phyloP scores from a whole-genome alignment of 202 grass and related monocot species.

The Sporobolus alterniflorus region DNA sequence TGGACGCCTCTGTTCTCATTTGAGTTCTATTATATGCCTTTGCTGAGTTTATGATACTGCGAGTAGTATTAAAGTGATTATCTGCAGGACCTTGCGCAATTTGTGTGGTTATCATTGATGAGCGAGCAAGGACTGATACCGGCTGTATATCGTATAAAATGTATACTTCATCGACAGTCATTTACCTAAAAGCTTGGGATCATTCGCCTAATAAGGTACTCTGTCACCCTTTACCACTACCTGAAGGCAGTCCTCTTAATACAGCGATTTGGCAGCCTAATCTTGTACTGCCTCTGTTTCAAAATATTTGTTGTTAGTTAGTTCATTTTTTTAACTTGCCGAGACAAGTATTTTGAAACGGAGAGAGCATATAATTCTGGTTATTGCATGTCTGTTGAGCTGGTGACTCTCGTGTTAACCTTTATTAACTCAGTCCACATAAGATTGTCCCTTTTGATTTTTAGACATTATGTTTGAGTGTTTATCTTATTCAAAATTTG shows the following conservation, averaged over 20 bases:
- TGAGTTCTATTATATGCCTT: neutral
- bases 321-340: too few species aligned
- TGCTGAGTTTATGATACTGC: neutral
- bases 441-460: too few species aligned
- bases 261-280: conserved; percentile 45
- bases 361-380: too few species aligned
- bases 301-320: too few species aligned
- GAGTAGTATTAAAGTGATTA: neutral
- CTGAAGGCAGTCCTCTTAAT: conserved; percentile 9
- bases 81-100: neutral
- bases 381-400: conserved; percentile 3
- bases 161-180: conserved; percentile 24
- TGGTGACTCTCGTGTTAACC: neutral
- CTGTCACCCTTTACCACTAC: conserved; percentile 7
- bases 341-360: too few species aligned
- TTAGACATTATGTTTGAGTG: too few species aligned
- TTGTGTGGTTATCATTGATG: neutral
- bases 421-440: too few species aligned
- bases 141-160: conserved; percentile 21
- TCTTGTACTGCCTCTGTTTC: too few species aligned
- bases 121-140: conserved; percentile 16
- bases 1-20: neutral
- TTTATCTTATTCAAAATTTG: too few species aligned
- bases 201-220: conserved; percentile 9
- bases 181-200: conserved; percentile 21